Conservation (phyloP, 2,329 filamentous ascomycete genomes). For the Pseudogymnoascus sp. region DNA sequence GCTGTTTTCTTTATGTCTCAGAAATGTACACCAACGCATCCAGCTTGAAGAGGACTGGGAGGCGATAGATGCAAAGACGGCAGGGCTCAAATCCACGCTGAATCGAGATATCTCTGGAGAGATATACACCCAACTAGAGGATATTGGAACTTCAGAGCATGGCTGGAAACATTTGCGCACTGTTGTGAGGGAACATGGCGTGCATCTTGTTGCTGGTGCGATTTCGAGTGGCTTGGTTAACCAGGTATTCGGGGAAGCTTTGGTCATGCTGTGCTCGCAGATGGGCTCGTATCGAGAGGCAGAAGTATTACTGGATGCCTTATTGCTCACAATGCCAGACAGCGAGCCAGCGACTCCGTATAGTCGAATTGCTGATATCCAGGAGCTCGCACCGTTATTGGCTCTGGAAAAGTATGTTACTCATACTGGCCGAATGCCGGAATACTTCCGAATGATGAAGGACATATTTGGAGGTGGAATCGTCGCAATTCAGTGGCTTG, state of each 20-base stretch:
- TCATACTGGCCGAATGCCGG: conserved; percentile 28
- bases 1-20: conserved; percentile 44
- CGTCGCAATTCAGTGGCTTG: conserved; percentile 40
- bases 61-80: conserved; percentile 32
- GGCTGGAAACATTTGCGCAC: conserved; percentile 43
- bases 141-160: conserved; percentile 32
- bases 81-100: conserved; percentile 30
- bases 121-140: conserved; percentile 45
- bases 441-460: conserved; percentile 34
- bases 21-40: conserved; percentile 43
- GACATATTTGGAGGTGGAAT: conserved; percentile 30
- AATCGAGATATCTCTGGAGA: conserved; percentile 37
- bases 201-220: conserved; percentile 38
- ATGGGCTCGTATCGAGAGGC: conserved; percentile 35
- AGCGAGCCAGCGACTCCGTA: conserved; percentile 31
- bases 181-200: conserved; percentile 42
- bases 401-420: conserved; percentile 32
- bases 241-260: conserved; percentile 33
- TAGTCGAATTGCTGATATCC: conserved; percentile 26
- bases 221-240: conserved; percentile 38
- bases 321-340: conserved; percentile 32
- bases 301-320: conserved; percentile 34
- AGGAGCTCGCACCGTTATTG: conserved; percentile 28
- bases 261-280: conserved; percentile 38
- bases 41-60: conserved; percentile 39